These are phyloP conservation scores for Mucor irregularis DNA, from an alignment of 371 early-diverging fungal species.

Conservation along the genomic window DNA sequence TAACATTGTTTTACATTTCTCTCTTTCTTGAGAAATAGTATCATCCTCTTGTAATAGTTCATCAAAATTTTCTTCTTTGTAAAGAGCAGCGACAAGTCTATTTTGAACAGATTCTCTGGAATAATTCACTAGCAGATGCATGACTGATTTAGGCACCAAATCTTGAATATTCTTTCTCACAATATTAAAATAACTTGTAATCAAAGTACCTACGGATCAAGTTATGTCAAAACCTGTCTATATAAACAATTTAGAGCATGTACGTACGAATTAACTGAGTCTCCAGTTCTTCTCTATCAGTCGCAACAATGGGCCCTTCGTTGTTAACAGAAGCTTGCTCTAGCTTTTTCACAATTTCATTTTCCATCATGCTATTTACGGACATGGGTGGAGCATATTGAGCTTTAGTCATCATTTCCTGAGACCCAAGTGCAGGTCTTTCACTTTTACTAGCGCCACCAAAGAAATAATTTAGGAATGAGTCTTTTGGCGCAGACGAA, in stretches of 20 bases:
- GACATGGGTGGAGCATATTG: slow-evolving; percentile 41
- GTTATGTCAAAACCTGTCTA: too few relatives aligned
- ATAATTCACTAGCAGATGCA: slow-evolving; percentile 82
- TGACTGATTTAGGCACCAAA: slow-evolving; percentile 90
- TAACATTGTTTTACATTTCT: slow-evolving; percentile 78
- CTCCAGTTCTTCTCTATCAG: slow-evolving; percentile 84
- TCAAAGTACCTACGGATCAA: slow-evolving; percentile 54
- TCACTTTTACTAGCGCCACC: slow-evolving; percentile 59
- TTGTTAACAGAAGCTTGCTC: slow-evolving; percentile 34
- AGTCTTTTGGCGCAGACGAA: slow-evolving; percentile 46
- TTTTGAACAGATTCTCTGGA: slow-evolving; percentile 80
- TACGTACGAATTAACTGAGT: slow-evolving; percentile 80
- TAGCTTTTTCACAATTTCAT: slow-evolving; percentile 42
- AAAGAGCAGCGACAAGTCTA: slow-evolving; percentile 83
- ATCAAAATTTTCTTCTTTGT: slow-evolving; percentile 73
- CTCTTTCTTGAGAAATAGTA: slow-evolving; percentile 75
- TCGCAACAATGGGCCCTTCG: slow-evolving; percentile 32
- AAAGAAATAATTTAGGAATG: slow-evolving; percentile 79
- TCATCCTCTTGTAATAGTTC: slow-evolving; percentile 87
- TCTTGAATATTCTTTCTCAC: slow-evolving; percentile 87
- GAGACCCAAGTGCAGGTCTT: slow-evolving; percentile 41
- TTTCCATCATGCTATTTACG: slow-evolving; percentile 48
- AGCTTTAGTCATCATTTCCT: slow-evolving; percentile 35
- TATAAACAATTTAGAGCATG: too few relatives aligned
- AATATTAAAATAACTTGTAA: slow-evolving; percentile 82